Conservation (phyloP, 345 rosid genomes). For the Viola odorata region DNA sequence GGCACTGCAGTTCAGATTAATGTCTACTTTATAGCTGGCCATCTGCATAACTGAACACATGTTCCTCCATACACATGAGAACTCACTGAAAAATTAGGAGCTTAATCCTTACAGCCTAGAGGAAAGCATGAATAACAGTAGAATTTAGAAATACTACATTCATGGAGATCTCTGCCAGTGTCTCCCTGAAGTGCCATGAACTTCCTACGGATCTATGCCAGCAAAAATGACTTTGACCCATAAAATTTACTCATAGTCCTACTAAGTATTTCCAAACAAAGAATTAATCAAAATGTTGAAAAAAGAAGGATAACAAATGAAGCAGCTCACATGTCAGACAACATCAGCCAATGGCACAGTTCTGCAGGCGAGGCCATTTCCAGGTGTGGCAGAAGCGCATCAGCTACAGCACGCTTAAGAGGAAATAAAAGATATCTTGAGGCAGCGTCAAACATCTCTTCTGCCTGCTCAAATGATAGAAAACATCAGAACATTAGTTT, state of each 20-base stretch:
- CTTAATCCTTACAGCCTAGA: not conserved
- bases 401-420: conserved; percentile 95
- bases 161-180: too few species aligned
- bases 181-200: not conserved
- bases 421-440: conserved; percentile 91
- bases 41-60: not conserved
- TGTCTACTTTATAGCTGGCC: not conserved
- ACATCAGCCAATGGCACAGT: conserved; percentile 78
- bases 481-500: not conserved
- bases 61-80: not conserved
- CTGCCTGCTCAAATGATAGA: conserved; percentile 51
- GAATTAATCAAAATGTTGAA: conserved; percentile 7
- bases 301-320: not conserved
- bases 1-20: conserved; percentile 2
- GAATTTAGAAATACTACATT: not conserved
- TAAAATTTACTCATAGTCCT: not conserved
- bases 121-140: not conserved
- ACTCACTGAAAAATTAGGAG: not conserved
- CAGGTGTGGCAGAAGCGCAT: conserved; percentile 68
- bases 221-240: not conserved
- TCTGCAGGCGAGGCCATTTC: conserved; percentile 82
- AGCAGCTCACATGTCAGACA: conserved; percentile 76
- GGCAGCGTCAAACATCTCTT: conserved; percentile 93
- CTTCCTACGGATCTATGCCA: not conserved
- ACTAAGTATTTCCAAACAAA: not conserved